Percentiles rank a stretch among this genome's conserved stretches.
Conservation (phyloP, 192 early-diverging fungal species). For the Coemansia sp. region DNA sequence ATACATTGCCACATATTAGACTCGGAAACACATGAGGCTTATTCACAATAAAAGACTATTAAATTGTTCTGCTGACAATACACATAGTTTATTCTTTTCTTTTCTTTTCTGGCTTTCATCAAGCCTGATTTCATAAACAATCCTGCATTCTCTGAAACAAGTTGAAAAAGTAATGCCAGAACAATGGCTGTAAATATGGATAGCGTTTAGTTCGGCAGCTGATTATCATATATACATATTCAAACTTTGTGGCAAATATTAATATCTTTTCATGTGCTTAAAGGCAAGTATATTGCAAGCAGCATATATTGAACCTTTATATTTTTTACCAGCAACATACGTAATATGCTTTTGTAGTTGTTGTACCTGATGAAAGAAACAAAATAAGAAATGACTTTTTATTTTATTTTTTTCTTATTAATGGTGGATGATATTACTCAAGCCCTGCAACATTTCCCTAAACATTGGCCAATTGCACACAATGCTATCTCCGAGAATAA, state of each 20-base stretch:
- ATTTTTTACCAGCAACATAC: not conserved
- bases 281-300: not conserved
- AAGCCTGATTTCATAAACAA: too few relatives aligned
- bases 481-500: conserved; percentile 7
- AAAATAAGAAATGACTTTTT: not conserved
- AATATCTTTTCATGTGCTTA: not conserved
- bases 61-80: conserved; percentile 3
- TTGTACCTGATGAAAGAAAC: not conserved
- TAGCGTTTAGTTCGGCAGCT: not conserved
- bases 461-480: conserved; percentile 22
- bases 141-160: not conserved
- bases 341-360: not conserved
- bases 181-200: not conserved
- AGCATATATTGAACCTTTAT: not conserved
- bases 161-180: too few relatives aligned
- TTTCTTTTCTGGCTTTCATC: not conserved
- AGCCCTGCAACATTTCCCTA: not conserved
- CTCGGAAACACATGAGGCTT: not conserved
- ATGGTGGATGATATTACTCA: conserved; percentile 6
- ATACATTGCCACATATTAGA: not conserved
- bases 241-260: not conserved
- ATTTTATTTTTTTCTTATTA: not conserved
- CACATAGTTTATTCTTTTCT: not conserved
- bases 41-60: conserved; percentile 6
- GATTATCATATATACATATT: not conserved